A percentile compares a stretch with the other conserved stretches of the same genome.
Conservation (phyloP, 257 asterid species). For the Osmanthus fragrans region DNA sequence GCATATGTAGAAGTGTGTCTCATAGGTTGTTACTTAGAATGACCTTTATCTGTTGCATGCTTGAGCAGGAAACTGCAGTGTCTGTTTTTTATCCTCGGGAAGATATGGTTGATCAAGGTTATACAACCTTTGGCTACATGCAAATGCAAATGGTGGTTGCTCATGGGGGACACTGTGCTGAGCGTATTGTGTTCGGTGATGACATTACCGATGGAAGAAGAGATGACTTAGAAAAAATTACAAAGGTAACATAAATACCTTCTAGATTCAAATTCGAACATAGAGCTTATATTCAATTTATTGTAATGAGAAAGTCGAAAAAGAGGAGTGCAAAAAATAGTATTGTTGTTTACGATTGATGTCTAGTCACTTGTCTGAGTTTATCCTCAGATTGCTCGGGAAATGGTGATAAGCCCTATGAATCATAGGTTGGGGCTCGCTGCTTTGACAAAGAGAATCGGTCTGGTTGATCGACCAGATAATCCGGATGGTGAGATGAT, state of each 20-base stretch:
- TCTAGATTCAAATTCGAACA: conserved; percentile 16
- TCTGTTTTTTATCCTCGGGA: conserved; percentile 97
- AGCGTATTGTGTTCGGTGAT: conserved; percentile 85
- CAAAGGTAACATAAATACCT: conserved; percentile 57
- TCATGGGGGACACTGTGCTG: conserved; percentile 99
- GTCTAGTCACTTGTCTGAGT: conserved; percentile 19
- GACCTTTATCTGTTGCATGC: conserved; percentile 19
- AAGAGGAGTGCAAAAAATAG: background rate
- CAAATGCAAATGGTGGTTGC: conserved; percentile 99
- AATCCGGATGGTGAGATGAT: conserved; percentile 84
- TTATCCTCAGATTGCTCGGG: conserved; percentile 82
- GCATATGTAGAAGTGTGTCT: conserved; percentile 4
- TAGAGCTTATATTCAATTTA: background rate
- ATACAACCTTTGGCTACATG: conserved; percentile 91
- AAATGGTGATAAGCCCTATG: conserved; percentile 93
- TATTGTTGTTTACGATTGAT: conserved; percentile 7
- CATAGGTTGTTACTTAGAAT: conserved; percentile 17
- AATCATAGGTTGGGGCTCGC: conserved; percentile 90
- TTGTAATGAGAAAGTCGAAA: conserved; percentile 10
- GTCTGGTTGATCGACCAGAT: conserved; percentile 73
- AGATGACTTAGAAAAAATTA: conserved; percentile 91
- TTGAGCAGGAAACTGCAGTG: conserved; percentile 91
- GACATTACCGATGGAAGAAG: conserved; percentile 94
- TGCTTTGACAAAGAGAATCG: conserved; percentile 78
- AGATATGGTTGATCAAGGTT: conserved; percentile 87